Evolutionary conservation across 2,329 filamentous ascomycete genomes (phyloP).

Genomic region (Trichothecium sympodiale): DNA sequence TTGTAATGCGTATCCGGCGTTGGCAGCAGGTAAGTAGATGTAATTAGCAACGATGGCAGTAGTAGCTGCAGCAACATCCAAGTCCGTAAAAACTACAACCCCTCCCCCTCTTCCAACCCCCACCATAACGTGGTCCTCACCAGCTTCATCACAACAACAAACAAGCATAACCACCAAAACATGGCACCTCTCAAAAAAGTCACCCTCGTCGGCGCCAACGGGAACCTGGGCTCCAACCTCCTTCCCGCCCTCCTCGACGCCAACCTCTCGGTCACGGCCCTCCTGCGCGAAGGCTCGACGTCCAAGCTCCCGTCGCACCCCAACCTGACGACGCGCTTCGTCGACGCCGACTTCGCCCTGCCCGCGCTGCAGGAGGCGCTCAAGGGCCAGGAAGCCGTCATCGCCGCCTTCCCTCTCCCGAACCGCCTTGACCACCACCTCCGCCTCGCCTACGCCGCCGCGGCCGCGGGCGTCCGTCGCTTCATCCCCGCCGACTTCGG

Average conservation of each 20-base stretch:
- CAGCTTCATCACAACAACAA: too few relatives aligned
- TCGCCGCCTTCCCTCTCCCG: slow-evolving; percentile 27
- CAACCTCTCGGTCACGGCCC: slow-evolving; percentile 39
- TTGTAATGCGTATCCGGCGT: too few relatives aligned
- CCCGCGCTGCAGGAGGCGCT: slow-evolving; percentile 34
- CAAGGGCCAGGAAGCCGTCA: slow-evolving; percentile 44
- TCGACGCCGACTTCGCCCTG: slow-evolving; percentile 17
- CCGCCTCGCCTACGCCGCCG: slow-evolving; percentile 45
- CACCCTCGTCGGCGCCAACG: slow-evolving; percentile 23
- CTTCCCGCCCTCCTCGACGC: slow-evolving; percentile 24
- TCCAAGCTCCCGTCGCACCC: slow-evolving; percentile 17
- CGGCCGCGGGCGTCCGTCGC: slow-evolving; percentile 46
- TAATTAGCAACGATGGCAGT: too few relatives aligned
- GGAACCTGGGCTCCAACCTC: slow-evolving; percentile 27
- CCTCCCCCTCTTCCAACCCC: too few relatives aligned
- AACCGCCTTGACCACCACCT: slow-evolving; percentile 29
- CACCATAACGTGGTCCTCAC: too few relatives aligned
- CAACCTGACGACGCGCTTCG: slow-evolving; percentile 11
- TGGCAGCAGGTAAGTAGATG: too few relatives aligned
- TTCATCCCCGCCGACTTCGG: slow-evolving; percentile 52
- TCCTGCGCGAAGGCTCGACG: slow-evolving; percentile 31
- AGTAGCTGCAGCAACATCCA: too few relatives aligned
- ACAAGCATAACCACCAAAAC: too few relatives aligned
- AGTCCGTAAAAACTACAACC: too few relatives aligned
- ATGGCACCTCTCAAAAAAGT: slow-evolving; percentile 15